Percentiles rank a stretch among this genome's conserved stretches.
Conservation (phyloP, 352 stramenopile genomes). For the Globisporangium heterothallicum region DNA sequence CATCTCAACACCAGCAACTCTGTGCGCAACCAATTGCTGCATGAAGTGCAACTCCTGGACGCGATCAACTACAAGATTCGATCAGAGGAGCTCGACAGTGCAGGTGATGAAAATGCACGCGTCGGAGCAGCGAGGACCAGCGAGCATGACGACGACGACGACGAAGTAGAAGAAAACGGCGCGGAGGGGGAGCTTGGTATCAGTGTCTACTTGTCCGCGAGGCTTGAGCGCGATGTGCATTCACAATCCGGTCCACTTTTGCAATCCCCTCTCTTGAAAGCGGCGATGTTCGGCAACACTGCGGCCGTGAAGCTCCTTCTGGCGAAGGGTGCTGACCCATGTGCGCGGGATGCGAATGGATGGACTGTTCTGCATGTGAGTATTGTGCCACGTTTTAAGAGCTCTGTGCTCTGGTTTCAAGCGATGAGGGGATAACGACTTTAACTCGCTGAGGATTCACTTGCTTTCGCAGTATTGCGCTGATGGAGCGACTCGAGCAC, state of each 20-base stretch:
- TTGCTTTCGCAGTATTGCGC: constrained; percentile 62
- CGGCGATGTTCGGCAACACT: constrained; percentile 41
- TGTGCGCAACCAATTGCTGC: constrained; percentile 28
- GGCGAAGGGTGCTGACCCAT: constrained; percentile 26
- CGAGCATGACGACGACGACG: neutral
- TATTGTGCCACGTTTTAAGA: too few relatives aligned
- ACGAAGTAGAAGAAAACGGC: neutral
- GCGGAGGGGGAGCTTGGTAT: constrained; percentile 21
- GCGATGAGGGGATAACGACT: too few relatives aligned
- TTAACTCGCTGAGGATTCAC: too few relatives aligned
- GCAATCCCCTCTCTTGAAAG: constrained; percentile 37
- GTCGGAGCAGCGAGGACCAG: neutral
- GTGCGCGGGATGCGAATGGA: constrained; percentile 40
- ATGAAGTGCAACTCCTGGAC: constrained; percentile 36
- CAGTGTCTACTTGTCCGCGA: constrained; percentile 33
- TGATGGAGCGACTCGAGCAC: constrained; percentile 18
- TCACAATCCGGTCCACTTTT: constrained; percentile 21
- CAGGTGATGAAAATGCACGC: neutral
- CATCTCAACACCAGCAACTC: constrained; percentile 16
- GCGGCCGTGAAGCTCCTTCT: constrained; percentile 34
- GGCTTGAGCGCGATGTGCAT: constrained; percentile 20
- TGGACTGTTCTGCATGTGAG: constrained; percentile 61
- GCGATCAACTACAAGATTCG: constrained; percentile 14
- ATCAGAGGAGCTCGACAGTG: too few relatives aligned
- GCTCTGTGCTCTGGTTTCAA: too few relatives aligned